Base-by-base conservation (phyloP, 345 rosid species). In the Eucalyptus viminalis region DNA sequence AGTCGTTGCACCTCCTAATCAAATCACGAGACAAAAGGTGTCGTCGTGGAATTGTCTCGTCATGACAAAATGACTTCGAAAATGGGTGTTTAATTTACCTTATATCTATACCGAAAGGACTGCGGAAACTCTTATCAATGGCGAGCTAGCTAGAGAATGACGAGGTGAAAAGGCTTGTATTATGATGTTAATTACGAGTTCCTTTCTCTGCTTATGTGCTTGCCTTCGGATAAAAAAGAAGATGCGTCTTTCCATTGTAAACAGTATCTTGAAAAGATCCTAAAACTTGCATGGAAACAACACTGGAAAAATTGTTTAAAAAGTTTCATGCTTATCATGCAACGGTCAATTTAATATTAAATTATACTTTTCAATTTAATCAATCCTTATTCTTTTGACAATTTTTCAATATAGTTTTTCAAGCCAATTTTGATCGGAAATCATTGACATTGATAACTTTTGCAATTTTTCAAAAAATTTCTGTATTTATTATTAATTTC, bases 361-460 rank as follows among this genome's bases (percentile, higher is more conserved):
- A 27, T 29, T 0, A 6, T 12, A 27, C 31, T 62, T 62, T 53
- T 53, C 11, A 1, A 19, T 53, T 53, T 53, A 1, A 53, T 2
- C 58, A 53, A 53, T 53, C 0, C 11, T 19, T 53, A 53, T 53
- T 1, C 5, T 53, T 53, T 53, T 21, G 25, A 53, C 2, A 2
- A 19, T 21, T 53, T 53, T 53, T 53, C 25, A 19, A 53, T 53
- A 1, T 19, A 21, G 11, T 53, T 53, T 53, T 53, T 53, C 2
- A 53, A 2, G 25, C 25, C 25, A 53, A 53, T 53, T 53, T 53
- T 53, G 25, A 1, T 0, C 0, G 1, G 0, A 53, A 53, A 19
- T 53, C 25, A 21, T 53, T 53, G 2, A 53, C 4, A 53, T 53
- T 0, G 11, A 56, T 56, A 56, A 56, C 29, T 56, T 56, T 56